Base-by-base conservation (phyloP, 2,329 filamentous ascomycete species). In the Cryphonectria parasitica region DNA sequence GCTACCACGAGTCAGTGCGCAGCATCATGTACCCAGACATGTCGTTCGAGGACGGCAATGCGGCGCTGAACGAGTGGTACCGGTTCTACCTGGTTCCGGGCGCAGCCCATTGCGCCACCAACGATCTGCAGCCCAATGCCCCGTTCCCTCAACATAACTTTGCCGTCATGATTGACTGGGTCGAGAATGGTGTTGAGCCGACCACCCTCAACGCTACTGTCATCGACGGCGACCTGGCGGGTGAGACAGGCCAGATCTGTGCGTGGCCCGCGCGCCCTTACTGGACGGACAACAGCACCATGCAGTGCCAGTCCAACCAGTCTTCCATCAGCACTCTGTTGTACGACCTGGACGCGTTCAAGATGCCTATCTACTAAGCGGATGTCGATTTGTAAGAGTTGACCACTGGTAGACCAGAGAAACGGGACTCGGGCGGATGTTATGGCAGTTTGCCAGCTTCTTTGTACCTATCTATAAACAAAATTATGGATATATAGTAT, bases 11-110 rank as follows among this genome's bases (percentile, higher is more conserved):
- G 7, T 39, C 36, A 2, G 60, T 68, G 1, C 56, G 45, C 13
- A 31, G 13, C 22, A 63, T 63, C 22, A 54, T 63, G 66, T 77
- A 78, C 54, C 76, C 77, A 7, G 75, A 71, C 7, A 62, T 34
- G 34, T 77, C 76, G 65, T 79, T 78, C 64, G 67, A 77, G 60
- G 28, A 36, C 4, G 45, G 60, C 7, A 25, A 22, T 10, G 56
- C 31, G 17, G 66, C 74, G 15, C 80, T 83, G 54, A 84, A 83
- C 6, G 81, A 83, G 28, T 83, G 84, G 75, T 88, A 83, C 78
- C 74, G 76, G 6, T 81, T 84, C 74, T 85, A 85, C 75, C 77
- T 78, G 8, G 80, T 85, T 52, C 81, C 82, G 8, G 83, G 83
- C 0, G 84, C 85, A 82, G 75, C 71, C 0, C 83, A 85, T 74